Percentiles rank a stretch among this genome's conserved stretches.
Evolutionary conservation across 2,329 filamentous ascomycete genomes (phyloP).

Genomic region (Chaetomium sp.): DNA sequence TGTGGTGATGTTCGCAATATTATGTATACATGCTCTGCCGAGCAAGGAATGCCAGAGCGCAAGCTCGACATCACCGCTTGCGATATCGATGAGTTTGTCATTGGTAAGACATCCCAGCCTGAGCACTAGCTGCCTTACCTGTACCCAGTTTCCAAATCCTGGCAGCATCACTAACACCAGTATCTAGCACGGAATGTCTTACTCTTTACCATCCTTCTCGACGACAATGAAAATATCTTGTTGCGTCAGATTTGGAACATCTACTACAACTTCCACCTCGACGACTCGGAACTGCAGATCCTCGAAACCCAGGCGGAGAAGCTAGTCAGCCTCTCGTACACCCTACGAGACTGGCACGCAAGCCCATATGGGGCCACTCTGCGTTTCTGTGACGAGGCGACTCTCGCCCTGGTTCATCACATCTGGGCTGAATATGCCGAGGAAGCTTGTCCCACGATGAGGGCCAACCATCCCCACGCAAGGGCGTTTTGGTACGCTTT

Average conservation of each 20-base stretch:
- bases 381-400: slow-evolving; percentile 52
- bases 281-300: slow-evolving; percentile 40
- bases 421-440: slow-evolving; percentile 46
- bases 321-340: slow-evolving; percentile 44
- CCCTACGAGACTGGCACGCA: slow-evolving; percentile 48
- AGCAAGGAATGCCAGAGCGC: slow-evolving; percentile 34
- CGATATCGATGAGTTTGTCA: slow-evolving; percentile 52
- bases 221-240: slow-evolving; percentile 38
- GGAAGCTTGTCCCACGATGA: not conserved
- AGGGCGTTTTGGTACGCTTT: not conserved
- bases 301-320: slow-evolving; percentile 49
- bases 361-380: slow-evolving; percentile 49
- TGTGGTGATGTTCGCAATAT: slow-evolving; percentile 61
- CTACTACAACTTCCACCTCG: slow-evolving; percentile 57
- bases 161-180: slow-evolving; percentile 35
- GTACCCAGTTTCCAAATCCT: slow-evolving; percentile 1
- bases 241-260: slow-evolving; percentile 51
- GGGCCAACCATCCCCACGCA: not conserved
- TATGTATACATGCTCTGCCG: slow-evolving; percentile 54
- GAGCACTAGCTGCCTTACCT: no score
- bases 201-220: slow-evolving; percentile 54
- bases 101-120: slow-evolving; percentile 52
- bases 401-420: slow-evolving; percentile 45
- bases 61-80: slow-evolving; percentile 59
- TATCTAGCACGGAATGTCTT: slow-evolving; percentile 54